A percentile compares a stretch with the other conserved stretches of the same genome.
These are phyloP conservation scores for Elsinoe necatrix DNA, from an alignment of 2,329 filamentous ascomycete species.

Conservation along the genomic window DNA sequence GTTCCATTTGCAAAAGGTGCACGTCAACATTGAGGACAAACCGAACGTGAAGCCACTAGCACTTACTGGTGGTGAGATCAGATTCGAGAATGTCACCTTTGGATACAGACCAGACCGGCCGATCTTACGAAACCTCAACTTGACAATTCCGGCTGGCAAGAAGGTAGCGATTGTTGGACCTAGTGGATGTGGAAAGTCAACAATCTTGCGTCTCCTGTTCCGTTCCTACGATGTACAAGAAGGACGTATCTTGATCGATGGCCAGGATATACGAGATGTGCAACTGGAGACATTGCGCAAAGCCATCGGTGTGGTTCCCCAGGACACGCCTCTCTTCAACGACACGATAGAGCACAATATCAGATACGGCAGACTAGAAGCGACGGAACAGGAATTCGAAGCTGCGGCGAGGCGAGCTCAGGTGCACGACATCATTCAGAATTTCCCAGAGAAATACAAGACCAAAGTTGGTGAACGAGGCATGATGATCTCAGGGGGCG, in stretches of 20 bases:
- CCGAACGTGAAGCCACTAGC: constrained; percentile 64
- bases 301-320: constrained; percentile 89
- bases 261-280: constrained; percentile 81
- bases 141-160: constrained; percentile 90
- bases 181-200: constrained; percentile 93
- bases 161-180: constrained; percentile 95
- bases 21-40: constrained; percentile 73
- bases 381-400: constrained; percentile 61
- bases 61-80: constrained; percentile 77
- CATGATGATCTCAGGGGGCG: constrained; percentile 90
- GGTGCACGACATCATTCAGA: constrained; percentile 72
- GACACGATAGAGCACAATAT: constrained; percentile 95
- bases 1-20: constrained; percentile 95
- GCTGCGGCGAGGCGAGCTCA: constrained; percentile 73
- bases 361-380: constrained; percentile 76
- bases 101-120: constrained; percentile 81
- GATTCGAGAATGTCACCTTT: constrained; percentile 90
- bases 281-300: constrained; percentile 72
- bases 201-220: constrained; percentile 81
- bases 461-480: constrained; percentile 90
- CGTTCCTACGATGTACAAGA: constrained; percentile 84
- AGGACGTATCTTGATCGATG: constrained; percentile 83
- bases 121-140: constrained; percentile 72
- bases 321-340: constrained; percentile 96
- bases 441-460: constrained; percentile 78